A percentile compares a stretch with the other conserved stretches of the same genome.
Conservation (phyloP, 2,329 filamentous ascomycete genomes). For the Corynespora cassiicola region DNA sequence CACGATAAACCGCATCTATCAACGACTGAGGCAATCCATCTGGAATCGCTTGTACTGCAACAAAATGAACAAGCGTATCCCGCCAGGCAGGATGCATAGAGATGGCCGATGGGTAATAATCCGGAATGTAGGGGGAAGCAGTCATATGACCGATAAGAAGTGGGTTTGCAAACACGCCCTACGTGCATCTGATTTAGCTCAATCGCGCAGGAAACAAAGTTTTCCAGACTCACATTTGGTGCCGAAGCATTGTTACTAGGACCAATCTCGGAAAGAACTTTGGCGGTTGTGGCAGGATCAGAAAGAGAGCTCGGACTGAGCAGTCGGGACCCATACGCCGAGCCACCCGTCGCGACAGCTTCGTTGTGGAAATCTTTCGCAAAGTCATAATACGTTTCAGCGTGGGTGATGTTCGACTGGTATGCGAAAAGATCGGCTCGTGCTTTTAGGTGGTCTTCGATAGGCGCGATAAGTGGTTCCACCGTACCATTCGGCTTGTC, state of each 20-base stretch:
- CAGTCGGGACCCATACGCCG: conserved; percentile 27
- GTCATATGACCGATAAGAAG: conserved; percentile 31
- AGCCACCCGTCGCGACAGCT: conserved; percentile 25
- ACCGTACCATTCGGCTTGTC: conserved; percentile 27
- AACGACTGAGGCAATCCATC: conserved; percentile 11
- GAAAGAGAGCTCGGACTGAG: conserved; percentile 23
- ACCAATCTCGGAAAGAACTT: conserved; percentile 23
- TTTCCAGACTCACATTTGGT: conserved; percentile 22
- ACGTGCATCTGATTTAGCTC: conserved; percentile 4
- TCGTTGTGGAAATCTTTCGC: conserved; percentile 18
- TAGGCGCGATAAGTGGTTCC: conserved; percentile 22
- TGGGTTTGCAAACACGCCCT: conserved; percentile 23
- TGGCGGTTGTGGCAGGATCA: conserved; percentile 17
- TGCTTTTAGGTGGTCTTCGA: conserved; percentile 18
- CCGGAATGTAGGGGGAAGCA: conserved; percentile 13
- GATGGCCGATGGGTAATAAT: conserved; percentile 14
- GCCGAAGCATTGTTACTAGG: conserved; percentile 13
- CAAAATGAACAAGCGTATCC: conserved; percentile 24
- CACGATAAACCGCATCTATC: conserved; percentile 21
- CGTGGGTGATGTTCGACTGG: conserved; percentile 11
- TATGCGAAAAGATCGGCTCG: conserved; percentile 18
- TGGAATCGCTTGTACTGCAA: conserved; percentile 20
- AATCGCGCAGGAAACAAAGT: no score
- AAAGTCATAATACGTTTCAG: conserved; percentile 19
- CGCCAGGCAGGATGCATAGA: conserved; percentile 34